Conservation (phyloP, 2,329 filamentous ascomycete species). For the Dactylellina leptospora region DNA sequence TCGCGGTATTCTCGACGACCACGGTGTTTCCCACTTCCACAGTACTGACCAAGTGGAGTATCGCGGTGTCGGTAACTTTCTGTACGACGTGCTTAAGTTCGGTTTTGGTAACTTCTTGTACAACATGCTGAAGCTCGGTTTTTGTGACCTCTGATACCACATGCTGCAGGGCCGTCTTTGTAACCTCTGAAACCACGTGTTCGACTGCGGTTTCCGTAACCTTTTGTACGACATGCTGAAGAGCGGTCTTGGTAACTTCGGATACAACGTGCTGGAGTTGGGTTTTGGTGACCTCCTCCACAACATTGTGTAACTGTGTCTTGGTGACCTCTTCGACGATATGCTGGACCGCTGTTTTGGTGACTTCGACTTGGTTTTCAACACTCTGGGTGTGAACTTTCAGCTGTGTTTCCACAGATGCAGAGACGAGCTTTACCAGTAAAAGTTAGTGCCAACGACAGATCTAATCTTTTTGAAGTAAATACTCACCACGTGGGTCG, state of each 20-base stretch:
- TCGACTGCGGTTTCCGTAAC: slow-evolving; percentile 7
- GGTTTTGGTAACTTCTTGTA: slow-evolving; percentile 33
- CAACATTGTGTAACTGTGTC: slow-evolving; percentile 2
- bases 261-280: slow-evolving; percentile 27
- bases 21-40: slow-evolving; percentile 19
- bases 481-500: slow-evolving; percentile 41
- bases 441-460: background rate
- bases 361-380: slow-evolving; percentile 32
- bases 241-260: slow-evolving; percentile 26
- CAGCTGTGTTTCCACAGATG: slow-evolving; percentile 24
- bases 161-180: slow-evolving; percentile 13
- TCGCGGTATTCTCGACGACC: slow-evolving; percentile 17
- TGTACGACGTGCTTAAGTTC: slow-evolving; percentile 24
- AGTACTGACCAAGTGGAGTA: slow-evolving; percentile 22
- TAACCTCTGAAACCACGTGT: slow-evolving; percentile 22
- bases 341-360: slow-evolving; percentile 19
- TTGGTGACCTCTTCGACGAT: slow-evolving; percentile 40
- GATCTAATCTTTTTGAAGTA: background rate
- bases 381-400: slow-evolving; percentile 28
- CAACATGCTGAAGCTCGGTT: slow-evolving; percentile 26
- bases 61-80: slow-evolving; percentile 31
- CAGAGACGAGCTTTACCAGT: slow-evolving; percentile 16
- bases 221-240: slow-evolving; percentile 24
- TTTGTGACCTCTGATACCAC: slow-evolving; percentile 8
- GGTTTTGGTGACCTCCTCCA: slow-evolving; percentile 12